These are phyloP conservation scores for Aquilaria agallochum DNA, from an alignment of 441 rosid genomes.

Conservation along the genomic window DNA sequence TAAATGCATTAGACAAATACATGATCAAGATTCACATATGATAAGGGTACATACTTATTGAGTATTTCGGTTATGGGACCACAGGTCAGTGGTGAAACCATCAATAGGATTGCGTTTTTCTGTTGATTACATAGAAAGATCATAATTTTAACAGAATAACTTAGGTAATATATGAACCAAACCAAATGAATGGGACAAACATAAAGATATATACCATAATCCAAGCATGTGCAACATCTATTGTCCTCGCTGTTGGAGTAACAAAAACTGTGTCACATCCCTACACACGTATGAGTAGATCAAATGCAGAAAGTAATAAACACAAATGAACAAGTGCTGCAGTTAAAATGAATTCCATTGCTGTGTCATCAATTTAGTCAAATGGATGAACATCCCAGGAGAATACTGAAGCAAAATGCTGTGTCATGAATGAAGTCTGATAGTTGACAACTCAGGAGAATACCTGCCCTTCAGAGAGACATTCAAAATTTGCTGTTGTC, in stretches of 20 bases:
- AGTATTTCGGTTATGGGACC: constrained; percentile 56
- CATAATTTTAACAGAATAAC: constrained; percentile 7
- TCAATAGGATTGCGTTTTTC: constrained; percentile 72
- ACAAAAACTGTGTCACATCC: constrained; percentile 89
- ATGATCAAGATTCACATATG: too few relatives aligned
- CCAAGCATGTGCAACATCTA: constrained; percentile 86
- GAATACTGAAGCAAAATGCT: not conserved
- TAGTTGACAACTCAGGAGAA: constrained; percentile 1
- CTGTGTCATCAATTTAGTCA: too few relatives aligned
- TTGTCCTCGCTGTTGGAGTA: constrained; percentile 85
- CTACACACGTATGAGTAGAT: constrained; percentile 36
- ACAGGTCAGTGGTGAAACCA: constrained; percentile 64
- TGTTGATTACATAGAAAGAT: constrained; percentile 26
- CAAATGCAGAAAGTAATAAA: constrained; percentile 16
- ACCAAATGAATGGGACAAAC: constrained; percentile 1
- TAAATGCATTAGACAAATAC: too few relatives aligned
- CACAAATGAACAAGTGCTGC: too few relatives aligned
- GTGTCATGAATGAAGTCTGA: too few relatives aligned
- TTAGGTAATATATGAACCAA: not conserved
- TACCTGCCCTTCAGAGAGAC: constrained; percentile 74
- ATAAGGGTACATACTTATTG: constrained; percentile 41
- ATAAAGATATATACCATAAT: constrained; percentile 54
- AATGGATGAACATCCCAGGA: too few relatives aligned
- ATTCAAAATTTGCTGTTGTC: constrained; percentile 81
- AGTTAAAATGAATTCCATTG: too few relatives aligned